Evolutionary conservation across 345 rosid genomes (phyloP), one percentile per base, ranked within the genome.

Genomic region (Melastoma malabathricum): DNA sequence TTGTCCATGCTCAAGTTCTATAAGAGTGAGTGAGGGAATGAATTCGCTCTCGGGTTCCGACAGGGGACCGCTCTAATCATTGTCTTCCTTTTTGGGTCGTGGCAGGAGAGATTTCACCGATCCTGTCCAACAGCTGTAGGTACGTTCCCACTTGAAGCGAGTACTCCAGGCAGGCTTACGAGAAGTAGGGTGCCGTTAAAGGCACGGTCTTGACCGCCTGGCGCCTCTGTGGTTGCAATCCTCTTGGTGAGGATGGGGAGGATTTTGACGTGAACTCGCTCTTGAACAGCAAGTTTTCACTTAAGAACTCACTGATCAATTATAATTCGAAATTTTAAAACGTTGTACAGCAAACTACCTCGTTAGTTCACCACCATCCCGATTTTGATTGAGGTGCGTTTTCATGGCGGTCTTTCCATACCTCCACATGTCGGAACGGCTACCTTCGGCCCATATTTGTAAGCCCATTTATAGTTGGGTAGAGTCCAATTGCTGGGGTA

Each of bases 201-300:
- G 96, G 96, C 50, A 73, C 84, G 9, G 47, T 75, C 64, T 72
- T 90, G 59, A 86, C 92, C 2, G 66, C 77, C 43, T 83, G 88
- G 88, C 92, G 96, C 58, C 70, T 86, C 53, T 86, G 98, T 61
- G 90, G 98, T 47, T 89, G 95, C 71, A 86, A 89, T 66, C 95
- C 95, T 27, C 83, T 90, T 25, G 94, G 95, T 86, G 41, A 34
- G 41, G 9, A 34, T 9, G 41, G 38, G 41, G 41, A 29, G 10
- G 41, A 34, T 9, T 34, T 31, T 31, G 7, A 31, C 9, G 41
- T 34, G 41, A 75, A 49, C 29, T 50, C 31, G 43, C 31, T 34
- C 15, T 22, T 22, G 44, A 10, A 47, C 46, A 12, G n/a, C n/a
- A n/a, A n/a, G n/a, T n/a, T n/a, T n/a, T n/a, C n/a, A n/a, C n/a